Conservation (phyloP, 106 monocot species). For the Chionographis japonica region DNA sequence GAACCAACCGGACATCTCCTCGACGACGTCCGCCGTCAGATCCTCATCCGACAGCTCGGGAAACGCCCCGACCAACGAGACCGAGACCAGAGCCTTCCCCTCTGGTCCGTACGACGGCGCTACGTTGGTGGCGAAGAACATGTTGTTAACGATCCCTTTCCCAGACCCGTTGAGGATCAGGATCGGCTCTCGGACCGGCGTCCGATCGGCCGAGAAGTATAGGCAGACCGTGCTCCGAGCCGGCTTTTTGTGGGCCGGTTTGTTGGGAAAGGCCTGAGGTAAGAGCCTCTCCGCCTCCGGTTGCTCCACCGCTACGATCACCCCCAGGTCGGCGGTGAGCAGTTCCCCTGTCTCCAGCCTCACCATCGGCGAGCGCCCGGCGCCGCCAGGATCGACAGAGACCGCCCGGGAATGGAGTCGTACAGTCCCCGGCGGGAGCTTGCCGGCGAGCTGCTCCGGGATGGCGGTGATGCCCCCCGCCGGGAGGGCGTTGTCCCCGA, state of each 20-base stretch:
- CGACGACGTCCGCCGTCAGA: slow-evolving; percentile 48
- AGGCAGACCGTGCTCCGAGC: slow-evolving; percentile 69
- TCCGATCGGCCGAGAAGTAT: slow-evolving; percentile 71
- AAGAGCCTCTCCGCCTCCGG: slow-evolving; percentile 65
- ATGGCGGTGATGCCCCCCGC: slow-evolving; percentile 71
- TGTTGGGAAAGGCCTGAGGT: background rate
- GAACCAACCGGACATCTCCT: slow-evolving; percentile 78
- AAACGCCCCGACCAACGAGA: slow-evolving; percentile 48
- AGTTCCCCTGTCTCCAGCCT: slow-evolving; percentile 34
- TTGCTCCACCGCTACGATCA: slow-evolving; percentile 77
- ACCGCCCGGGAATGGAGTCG: slow-evolving; percentile 41
- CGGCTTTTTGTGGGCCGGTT: background rate
- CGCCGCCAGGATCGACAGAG: slow-evolving; percentile 10
- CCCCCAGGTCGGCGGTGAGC: slow-evolving; percentile 40
- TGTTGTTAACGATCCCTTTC: slow-evolving; percentile 86
- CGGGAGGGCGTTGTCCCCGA: slow-evolving; percentile 79
- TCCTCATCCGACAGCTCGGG: slow-evolving; percentile 49
- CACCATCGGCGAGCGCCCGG: slow-evolving; percentile 9
- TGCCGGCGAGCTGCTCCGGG: slow-evolving; percentile 55
- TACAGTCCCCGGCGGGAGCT: slow-evolving; percentile 33
- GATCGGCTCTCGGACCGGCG: slow-evolving; percentile 53
- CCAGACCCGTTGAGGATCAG: slow-evolving; percentile 92
- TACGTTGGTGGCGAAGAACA: slow-evolving; percentile 87
- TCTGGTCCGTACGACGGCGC: slow-evolving; percentile 75
- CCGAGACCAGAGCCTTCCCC: slow-evolving; percentile 77